Evolutionary conservation across 306 rosid genomes (phyloP).

Genomic region (Pterocarpus santalinus): DNA sequence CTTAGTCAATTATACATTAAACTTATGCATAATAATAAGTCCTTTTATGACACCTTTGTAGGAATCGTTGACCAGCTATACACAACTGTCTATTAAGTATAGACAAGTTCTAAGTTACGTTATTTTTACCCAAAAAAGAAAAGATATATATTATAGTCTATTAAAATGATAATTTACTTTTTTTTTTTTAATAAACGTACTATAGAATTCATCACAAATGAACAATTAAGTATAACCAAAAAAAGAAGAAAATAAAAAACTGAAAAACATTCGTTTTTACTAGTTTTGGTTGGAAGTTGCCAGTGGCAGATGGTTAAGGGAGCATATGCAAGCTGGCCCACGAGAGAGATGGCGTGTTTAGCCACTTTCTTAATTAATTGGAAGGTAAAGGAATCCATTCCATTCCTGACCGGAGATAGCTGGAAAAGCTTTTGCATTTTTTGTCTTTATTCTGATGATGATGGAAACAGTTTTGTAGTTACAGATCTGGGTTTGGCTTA

Average conservation of each 20-base stretch:
- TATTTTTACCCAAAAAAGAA: neutral
- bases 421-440: slow-evolving; percentile 50
- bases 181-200: no score
- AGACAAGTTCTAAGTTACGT: neutral
- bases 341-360: slow-evolving; percentile 31
- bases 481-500: slow-evolving; percentile 27
- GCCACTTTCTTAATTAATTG: neutral
- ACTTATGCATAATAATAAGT: neutral
- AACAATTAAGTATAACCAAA: neutral
- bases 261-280: neutral
- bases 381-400: slow-evolving; percentile 5
- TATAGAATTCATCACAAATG: neutral
- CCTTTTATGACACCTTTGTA: slow-evolving; percentile 11
- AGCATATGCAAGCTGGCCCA: slow-evolving; percentile 43
- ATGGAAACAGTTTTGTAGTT: neutral
- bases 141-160: neutral
- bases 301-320: slow-evolving; percentile 39
- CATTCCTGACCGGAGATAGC: slow-evolving; percentile 58
- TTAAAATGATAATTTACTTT: neutral
- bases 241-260: neutral
- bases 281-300: neutral
- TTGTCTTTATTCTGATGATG: neutral
- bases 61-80: slow-evolving; percentile 2
- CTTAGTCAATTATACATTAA: neutral
- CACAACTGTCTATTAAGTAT: neutral